These are phyloP conservation scores for Pythium guiyangense DNA, from an alignment of 352 stramenopile genomes.

Conservation along the genomic window DNA sequence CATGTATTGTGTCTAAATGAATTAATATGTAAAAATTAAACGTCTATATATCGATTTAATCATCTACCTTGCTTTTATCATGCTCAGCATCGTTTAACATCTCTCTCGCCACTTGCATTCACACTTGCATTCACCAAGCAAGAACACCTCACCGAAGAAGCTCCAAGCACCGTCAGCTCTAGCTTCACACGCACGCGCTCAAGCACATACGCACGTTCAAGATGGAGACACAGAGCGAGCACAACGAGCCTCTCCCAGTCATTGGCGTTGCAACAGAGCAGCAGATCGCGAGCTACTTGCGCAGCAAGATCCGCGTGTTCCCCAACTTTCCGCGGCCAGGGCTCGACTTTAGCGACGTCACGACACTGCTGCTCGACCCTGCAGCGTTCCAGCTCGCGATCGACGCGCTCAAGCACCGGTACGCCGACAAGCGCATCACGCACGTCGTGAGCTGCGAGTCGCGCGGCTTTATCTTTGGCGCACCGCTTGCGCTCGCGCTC, in stretches of 20 bases:
- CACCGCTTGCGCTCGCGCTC: slow-evolving; percentile 64
- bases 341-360: slow-evolving; percentile 67
- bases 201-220: too few species aligned
- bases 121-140: background rate
- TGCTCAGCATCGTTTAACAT: too few species aligned
- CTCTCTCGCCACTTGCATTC: too few species aligned
- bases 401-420: slow-evolving; percentile 61
- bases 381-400: slow-evolving; percentile 70
- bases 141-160: too few species aligned
- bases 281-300: slow-evolving; percentile 55
- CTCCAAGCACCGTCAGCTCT: background rate
- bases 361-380: slow-evolving; percentile 64
- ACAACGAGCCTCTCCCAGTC: background rate
- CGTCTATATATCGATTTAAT: too few species aligned
- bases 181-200: background rate
- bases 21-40: too few species aligned
- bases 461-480: slow-evolving; percentile 78
- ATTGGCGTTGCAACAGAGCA: slow-evolving; percentile 46
- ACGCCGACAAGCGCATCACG: slow-evolving; percentile 52
- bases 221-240: background rate
- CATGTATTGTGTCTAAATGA: too few species aligned
- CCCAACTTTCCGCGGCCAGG: slow-evolving; percentile 53
- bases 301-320: slow-evolving; percentile 64
- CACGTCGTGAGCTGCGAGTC: slow-evolving; percentile 81
- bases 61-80: too few species aligned